Evolutionary conservation across 768 basidiomycete genomes (phyloP), one percentile per base, ranked within the genome.

Genomic region (Fomitopsis serialis): DNA sequence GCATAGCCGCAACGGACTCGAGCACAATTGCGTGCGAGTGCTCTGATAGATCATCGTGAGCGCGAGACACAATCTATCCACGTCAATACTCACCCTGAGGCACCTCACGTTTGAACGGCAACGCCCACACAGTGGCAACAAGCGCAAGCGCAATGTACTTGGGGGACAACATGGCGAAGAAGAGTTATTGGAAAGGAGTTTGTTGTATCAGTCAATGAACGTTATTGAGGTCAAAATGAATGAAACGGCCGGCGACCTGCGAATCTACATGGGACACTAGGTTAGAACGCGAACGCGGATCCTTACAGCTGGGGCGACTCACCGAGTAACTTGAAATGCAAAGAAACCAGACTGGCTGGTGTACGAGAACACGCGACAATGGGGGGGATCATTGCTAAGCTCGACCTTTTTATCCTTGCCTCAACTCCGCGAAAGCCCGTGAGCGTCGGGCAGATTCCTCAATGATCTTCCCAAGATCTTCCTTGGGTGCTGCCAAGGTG

Each of bases 1-100:
- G 71, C 48, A 68, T 74, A 10, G 71, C 60, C 40, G 76, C 72
- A 43, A 85, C 80, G 52, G 78, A 66, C 5, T 73, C 75, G 55
- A 85, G 67, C 66, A 82, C 76, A 50, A 69, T 66, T 61, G 85
- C 77, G 64, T 87, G 84, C 12, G 82, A 84, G 70, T 85, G 83
- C 64, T 86, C 84, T 82, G 58, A 0, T 47, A 45, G 19, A 25
- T 19, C 23, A 7, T 7, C 15, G 17, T 29, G 11, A 47, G 29
- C 10, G 25, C 10, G 29, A 10, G 13, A 29, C 29, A 12, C 23
- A 11, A 27, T 45, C 17, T 23, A 21, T 5, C 25, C 3, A 34
- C 27, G 10, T 12, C 5, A 23, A 22, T 21, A 36, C 48, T 37
- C 25, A 49, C 48, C 48, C 24, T 49, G 48, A 49, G 48, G 48